Base-by-base conservation (phyloP, 1,139 yeast genomes). In the Candida tropicalis region DNA sequence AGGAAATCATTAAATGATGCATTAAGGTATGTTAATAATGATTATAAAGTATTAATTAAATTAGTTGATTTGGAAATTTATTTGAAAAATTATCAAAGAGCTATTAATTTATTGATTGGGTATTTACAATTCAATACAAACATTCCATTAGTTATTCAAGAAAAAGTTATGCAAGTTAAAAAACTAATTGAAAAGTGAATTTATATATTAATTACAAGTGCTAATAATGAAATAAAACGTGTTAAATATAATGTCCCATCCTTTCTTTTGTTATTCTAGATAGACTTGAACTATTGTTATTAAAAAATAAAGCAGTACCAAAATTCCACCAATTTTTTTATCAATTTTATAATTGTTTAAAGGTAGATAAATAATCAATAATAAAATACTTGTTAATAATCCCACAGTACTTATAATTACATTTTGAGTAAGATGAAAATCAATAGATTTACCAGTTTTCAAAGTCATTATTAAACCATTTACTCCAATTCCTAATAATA, bases 1-100 rank as follows among this genome's bases (percentile, higher is more conserved):
- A 63, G 65, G 37, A 62, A 63, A 16, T 46, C 74, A 0, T 50
- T 81, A 9, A 48, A 57, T n/a, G 58, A 62, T 45, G 77, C 74
- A 1, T 52, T 63, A 2, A 51, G 60, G 0, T 55, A 58, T 25
- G 53, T 57, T 25, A 65, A 62, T 40, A 50, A 51, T 9, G 51
- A 62, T 35, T 45, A 55, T 36, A 54, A 56, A 20, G 41, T 73
- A 3, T 50, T 70, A 7, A 43, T 68, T 11, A 65, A 76, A 38
- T 56, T 79, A 32, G 58, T 69, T 5, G 81, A 78, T 51, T 49
- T 76, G 15, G 63, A 72, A 41, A 31, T 73, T 1, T 58, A 55
- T 34, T 45, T 57, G 15, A 66, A 66, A 2, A 65, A 72, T 43
- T 57, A 57, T 42, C 33, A 62, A 2, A 57, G 56, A 31, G 77